Conservation (phyloP, 2,329 filamentous ascomycete genomes). For the Nannizzia gypsea region DNA sequence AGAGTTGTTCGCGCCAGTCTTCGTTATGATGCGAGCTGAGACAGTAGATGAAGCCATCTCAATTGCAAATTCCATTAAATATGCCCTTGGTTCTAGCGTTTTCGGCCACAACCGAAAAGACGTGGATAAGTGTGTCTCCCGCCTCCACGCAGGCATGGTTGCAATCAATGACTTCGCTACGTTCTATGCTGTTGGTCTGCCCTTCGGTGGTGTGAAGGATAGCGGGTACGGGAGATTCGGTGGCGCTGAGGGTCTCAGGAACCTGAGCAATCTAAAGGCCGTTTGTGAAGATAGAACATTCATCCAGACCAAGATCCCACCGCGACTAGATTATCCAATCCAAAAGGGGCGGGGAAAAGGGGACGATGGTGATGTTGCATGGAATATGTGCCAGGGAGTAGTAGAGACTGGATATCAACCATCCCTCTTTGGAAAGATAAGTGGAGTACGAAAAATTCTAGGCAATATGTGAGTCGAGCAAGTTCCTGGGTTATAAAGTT, state of each 20-base stretch:
- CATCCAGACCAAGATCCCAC: conserved; percentile 65
- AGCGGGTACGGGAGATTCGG: conserved; percentile 91
- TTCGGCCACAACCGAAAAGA: conserved; percentile 60
- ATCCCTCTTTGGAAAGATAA: conserved; percentile 31
- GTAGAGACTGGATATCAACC: conserved; percentile 37
- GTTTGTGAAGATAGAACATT: conserved; percentile 62
- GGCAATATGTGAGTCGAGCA: conserved; percentile 24
- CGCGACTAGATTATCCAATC: conserved; percentile 71
- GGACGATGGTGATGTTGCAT: conserved; percentile 49
- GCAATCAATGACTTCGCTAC: conserved; percentile 90
- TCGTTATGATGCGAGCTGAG: conserved; percentile 66
- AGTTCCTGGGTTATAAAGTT: background rate
- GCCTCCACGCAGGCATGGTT: conserved; percentile 76
- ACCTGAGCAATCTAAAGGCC: conserved; percentile 76
- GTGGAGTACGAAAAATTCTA: conserved; percentile 29
- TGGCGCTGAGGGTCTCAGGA: conserved; percentile 73
- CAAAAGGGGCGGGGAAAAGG: conserved; percentile 42
- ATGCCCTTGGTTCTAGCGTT: conserved; percentile 78
- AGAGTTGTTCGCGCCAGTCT: conserved; percentile 88
- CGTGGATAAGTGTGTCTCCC: conserved; percentile 52
- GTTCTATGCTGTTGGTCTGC: conserved; percentile 86
- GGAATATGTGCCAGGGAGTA: conserved; percentile 40
- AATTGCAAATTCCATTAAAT: conserved; percentile 73
- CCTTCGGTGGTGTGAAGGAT: conserved; percentile 82
- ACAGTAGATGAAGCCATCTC: conserved; percentile 56